Evolutionary conservation across 169 alveolate species (phyloP), one percentile per base, ranked within the genome.

Genomic region (Ichthyophthirius multifiliis): DNA sequence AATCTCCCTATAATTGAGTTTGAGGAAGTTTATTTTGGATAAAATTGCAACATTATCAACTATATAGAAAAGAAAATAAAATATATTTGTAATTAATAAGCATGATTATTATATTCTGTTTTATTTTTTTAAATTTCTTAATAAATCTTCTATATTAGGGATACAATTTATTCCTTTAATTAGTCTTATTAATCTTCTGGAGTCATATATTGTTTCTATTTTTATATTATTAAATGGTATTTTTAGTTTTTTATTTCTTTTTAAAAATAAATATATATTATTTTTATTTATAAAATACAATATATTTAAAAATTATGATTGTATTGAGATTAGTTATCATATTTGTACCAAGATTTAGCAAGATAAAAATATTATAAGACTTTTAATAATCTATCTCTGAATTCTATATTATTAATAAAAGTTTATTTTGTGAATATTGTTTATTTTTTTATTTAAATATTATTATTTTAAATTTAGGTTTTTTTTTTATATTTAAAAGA

Each of bases 11-110:
- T 55, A 55, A 55, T 55, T 39, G 18, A 55, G 13, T 39, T 55
- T 55, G 9, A 55, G 13, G 39, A 55, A 55, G 23, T 55, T 13
- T 0, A 55, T 55, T 23, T 55, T 55, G 13, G 43, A 27, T 1
- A 55, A 39, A 12, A 55, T 55, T 55, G 71, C 71, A 10, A 55
- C 39, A 55, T 55, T 55, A 55, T 55, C 71, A 20, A 55, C 31
- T 20, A 55, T 23, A 55, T 55, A 55, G 18, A 55, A 55, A 27
- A 55, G 71, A 27, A 55, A 55, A 39, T 55, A 55, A 39, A 55
- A 55, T 55, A 55, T 55, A 55, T 55, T 55, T 20, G 71, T 55
- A 5, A 39, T 55, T 13, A 55, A 27, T 27, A 55, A 55, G 43
- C 71, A 55, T 18, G 71, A 55, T 23, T 55, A 9, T 27, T 55